Evolutionary conservation across 2,329 filamentous ascomycete species (phyloP).

Genomic region (Ophiognomonia clavigignenti-juglandacearum): DNA sequence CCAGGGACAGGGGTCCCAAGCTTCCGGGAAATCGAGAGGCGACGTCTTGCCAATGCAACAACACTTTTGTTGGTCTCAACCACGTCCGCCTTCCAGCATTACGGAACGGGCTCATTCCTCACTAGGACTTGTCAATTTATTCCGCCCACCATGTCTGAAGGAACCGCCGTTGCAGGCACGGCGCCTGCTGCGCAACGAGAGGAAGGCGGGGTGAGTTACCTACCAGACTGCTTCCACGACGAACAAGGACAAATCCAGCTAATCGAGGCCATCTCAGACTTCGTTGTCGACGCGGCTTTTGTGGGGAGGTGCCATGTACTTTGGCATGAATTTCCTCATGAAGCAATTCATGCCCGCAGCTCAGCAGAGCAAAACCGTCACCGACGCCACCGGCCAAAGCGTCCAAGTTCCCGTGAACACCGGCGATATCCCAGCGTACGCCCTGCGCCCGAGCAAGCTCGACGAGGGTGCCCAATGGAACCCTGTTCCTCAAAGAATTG

Average conservation of each 20-base stretch:
- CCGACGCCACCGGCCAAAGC: conserved; percentile 46
- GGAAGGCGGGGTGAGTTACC: conserved; percentile 13
- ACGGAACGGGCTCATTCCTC: conserved; percentile 1
- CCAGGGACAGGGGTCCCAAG: too few species aligned
- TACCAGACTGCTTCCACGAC: conserved; percentile 8
- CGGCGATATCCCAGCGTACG: conserved; percentile 58
- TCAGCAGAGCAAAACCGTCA: conserved; percentile 40
- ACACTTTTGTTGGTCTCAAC: neutral
- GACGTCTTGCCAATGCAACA: neutral
- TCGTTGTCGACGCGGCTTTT: conserved; percentile 43
- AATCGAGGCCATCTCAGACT: conserved; percentile 15
- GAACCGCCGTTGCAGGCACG: conserved; percentile 13
- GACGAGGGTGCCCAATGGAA: conserved; percentile 60
- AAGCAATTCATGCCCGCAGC: conserved; percentile 47
- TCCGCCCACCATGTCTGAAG: conserved; percentile 14
- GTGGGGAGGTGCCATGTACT: conserved; percentile 50
- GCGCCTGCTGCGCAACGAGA: conserved; percentile 15
- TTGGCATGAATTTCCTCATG: conserved; percentile 55
- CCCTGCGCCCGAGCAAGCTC: conserved; percentile 56
- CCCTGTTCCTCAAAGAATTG: conserved; percentile 63
- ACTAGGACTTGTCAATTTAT: conserved; percentile 5
- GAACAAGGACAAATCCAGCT: conserved; percentile 20
- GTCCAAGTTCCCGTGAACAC: conserved; percentile 50
- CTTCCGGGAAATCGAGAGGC: too few species aligned
- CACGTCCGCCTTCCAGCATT: conserved; percentile 1